Evolutionary conservation across 1,284 basidiomycete species (phyloP).

Genomic region (Thelephora terrestris): DNA sequence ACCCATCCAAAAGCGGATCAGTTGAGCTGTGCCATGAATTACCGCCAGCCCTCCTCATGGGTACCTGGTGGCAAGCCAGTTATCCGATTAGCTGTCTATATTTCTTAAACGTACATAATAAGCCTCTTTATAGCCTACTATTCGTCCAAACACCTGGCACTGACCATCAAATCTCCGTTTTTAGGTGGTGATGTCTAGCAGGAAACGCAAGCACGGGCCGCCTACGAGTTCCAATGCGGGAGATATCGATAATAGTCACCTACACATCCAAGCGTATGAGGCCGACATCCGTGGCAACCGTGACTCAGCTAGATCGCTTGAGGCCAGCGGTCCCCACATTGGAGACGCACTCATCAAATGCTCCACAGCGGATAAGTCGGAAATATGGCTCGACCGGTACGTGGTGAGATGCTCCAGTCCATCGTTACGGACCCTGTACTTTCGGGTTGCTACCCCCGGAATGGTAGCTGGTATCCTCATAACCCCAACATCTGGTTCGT

Average conservation of each 20-base stretch:
- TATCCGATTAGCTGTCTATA: too few species aligned
- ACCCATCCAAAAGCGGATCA: too few species aligned
- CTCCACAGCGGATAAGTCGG: constrained; percentile 9
- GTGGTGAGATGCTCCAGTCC: constrained; percentile 25
- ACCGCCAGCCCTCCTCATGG: too few species aligned
- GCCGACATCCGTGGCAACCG: constrained; percentile 43
- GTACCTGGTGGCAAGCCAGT: too few species aligned
- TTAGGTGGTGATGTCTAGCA: too few species aligned
- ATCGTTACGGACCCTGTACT: background rate
- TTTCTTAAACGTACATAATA: too few species aligned
- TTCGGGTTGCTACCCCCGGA: background rate
- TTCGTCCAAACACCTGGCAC: too few species aligned
- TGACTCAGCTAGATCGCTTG: constrained; percentile 36
- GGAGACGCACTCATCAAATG: constrained; percentile 39
- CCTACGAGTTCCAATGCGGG: too few species aligned
- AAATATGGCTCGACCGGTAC: constrained; percentile 56
- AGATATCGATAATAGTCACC: constrained; percentile 12
- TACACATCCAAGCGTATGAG: constrained; percentile 59
- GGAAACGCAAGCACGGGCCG: too few species aligned
- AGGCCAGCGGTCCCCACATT: constrained; percentile 23
- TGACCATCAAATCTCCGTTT: too few species aligned
- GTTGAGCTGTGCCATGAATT: too few species aligned
- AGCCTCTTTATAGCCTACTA: too few species aligned
- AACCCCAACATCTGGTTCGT: constrained; percentile 1
- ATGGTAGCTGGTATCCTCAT: background rate